These are phyloP conservation scores for Rhododendron henanense DNA, from an alignment of 148 eudicot genomes.

Conservation along the genomic window DNA sequence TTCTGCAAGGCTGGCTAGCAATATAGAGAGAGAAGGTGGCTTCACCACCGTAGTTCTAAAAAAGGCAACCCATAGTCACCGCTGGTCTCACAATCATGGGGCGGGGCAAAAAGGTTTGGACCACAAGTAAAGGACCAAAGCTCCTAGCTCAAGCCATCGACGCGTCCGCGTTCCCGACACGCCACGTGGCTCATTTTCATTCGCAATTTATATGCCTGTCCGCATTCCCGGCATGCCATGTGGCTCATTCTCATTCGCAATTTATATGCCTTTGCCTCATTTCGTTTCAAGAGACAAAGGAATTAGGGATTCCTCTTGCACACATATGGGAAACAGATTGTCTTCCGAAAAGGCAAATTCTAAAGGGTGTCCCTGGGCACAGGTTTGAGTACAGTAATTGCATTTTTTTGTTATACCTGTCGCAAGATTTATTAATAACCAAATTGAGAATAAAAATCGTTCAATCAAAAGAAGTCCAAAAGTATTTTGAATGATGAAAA, in stretches of 20 bases:
- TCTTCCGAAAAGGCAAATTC: neutral
- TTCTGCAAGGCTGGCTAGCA: constrained; percentile 25
- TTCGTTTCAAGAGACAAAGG: neutral
- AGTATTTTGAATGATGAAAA: too few relatives aligned
- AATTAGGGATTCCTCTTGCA: constrained; percentile 3
- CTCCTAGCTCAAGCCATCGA: neutral
- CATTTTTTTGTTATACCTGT: too few relatives aligned
- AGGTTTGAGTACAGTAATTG: too few relatives aligned
- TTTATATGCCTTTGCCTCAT: neutral
- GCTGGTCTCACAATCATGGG: constrained; percentile 15
- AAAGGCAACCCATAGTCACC: constrained; percentile 10
- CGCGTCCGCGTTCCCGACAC: neutral
- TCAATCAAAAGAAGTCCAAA: too few relatives aligned
- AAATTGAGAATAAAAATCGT: too few relatives aligned
- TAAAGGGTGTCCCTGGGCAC: too few relatives aligned
- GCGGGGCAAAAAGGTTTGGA: neutral
- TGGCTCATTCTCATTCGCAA: neutral
- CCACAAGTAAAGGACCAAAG: neutral
- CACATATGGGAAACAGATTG: neutral
- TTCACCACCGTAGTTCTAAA: neutral
- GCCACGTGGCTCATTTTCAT: constrained; percentile 1
- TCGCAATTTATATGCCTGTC: neutral
- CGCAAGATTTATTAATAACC: too few relatives aligned
- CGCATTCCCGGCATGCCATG: neutral
- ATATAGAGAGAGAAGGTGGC: neutral